These are phyloP conservation scores for Pichia manshurica DNA, from an alignment of 805 yeast genomes.

Conservation along the genomic window DNA sequence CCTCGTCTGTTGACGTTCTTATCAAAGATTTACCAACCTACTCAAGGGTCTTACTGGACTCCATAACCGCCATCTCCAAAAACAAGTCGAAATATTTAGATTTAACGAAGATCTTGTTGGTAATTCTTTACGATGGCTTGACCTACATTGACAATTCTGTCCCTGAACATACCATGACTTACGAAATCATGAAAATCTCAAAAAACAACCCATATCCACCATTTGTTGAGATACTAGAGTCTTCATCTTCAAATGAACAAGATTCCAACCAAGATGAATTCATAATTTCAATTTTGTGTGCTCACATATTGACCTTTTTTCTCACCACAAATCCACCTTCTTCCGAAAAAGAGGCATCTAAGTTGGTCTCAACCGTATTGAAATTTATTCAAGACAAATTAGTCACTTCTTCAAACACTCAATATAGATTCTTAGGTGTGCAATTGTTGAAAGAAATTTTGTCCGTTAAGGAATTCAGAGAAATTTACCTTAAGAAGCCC, in stretches of 20 bases:
- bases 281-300: slow-evolving; percentile 48
- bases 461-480: slow-evolving; percentile 47
- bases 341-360: slow-evolving; percentile 1
- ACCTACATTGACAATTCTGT: slow-evolving; percentile 1
- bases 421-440: slow-evolving; percentile 54
- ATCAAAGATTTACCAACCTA: neutral
- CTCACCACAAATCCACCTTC: slow-evolving; percentile 27
- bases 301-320: slow-evolving; percentile 48
- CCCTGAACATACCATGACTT: slow-evolving; percentile 1
- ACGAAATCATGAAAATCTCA: neutral
- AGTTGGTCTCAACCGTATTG: slow-evolving; percentile 22
- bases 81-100: slow-evolving; percentile 18
- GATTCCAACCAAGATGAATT: slow-evolving; percentile 35
- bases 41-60: slow-evolving; percentile 5
- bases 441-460: slow-evolving; percentile 63
- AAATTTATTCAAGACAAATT: slow-evolving; percentile 30
- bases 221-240: slow-evolving; percentile 43
- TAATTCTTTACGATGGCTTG: slow-evolving; percentile 9
- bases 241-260: slow-evolving; percentile 13
- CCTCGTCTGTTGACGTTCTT: neutral
- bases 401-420: slow-evolving; percentile 35
- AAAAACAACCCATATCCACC: slow-evolving; percentile 41
- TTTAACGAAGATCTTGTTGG: slow-evolving; percentile 4
- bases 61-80: slow-evolving; percentile 35
- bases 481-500: slow-evolving; percentile 39